Evolutionary conservation across 306 rosid species (phyloP), one percentile per base, ranked within the genome.

Genomic region (Gastrolobium villosum): DNA sequence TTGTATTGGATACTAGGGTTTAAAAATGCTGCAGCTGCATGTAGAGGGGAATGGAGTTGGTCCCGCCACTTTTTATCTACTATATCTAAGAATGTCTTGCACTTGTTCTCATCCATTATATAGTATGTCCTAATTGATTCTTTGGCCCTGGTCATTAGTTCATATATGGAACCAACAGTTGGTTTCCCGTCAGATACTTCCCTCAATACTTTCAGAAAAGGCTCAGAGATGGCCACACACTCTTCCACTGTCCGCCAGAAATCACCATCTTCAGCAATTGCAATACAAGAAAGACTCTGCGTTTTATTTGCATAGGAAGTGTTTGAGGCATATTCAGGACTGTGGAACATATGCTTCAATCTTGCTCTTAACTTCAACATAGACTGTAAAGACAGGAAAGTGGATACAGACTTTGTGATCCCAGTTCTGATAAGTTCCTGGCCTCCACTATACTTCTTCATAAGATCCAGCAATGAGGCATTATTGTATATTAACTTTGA

Each of bases 31-130:
- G 98, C 98, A 36, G 96, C 93, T 13, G 99, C 90, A 72, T 95
- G 99, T n/a, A 95, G 88, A 56, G 98, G 94, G 10, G 99, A 95
- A 88, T 95, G 99, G 73, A 93, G 98, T 78, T 90, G 98, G 75
- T 91, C 98, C 36, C 93, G 82, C 99, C 99, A 95, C 83, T 92
- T 93, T 31, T 89, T 79, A 64, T 95, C 98, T 0, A 95, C 98
- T 7, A 95, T 93, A 74, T 90, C 98, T 53, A 90, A 60, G 69
- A 95, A 91, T 43, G 87, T 87, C 86, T 95, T 93, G 91, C 99
- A 95, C 81, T 95, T 93, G 61, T 83, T 90, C 89, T 95, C 99
- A 79, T 95, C 98, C 99, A 95, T 95, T 83, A 95, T 95, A 66
- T 91, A 93, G 83, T 93, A 93, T 56, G 99, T 95, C 81, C 99